Evolutionary conservation across 202 grass and related monocot species (phyloP), one percentile per base, ranked within the genome.

Genomic region (Hordeum pubiflorum): DNA sequence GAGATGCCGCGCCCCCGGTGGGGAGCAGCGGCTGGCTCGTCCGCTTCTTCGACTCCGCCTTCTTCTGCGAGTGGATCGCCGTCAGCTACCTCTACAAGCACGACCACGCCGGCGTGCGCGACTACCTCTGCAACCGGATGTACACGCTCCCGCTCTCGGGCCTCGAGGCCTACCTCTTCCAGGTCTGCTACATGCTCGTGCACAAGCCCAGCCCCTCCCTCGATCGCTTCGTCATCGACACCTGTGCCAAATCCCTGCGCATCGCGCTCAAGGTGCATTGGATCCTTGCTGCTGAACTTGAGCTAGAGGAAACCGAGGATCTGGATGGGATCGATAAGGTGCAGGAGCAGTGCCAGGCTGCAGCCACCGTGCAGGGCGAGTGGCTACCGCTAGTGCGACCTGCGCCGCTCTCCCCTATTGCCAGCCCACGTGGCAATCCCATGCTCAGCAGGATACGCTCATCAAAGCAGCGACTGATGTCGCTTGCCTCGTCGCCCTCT

Each of bases 1-100:
- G 87, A 10, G 85, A 88, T 11, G 89, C 77, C 31, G 87, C 77
- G 10, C 88, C 84, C 22, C 91, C 90, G 21, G 91, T 79, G 44
- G 96, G 92, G 23, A 93, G 92, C 80, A 92, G 84, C 76, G 92
- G 92, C 55, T 99, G 96, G 92, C 80, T 99, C 60, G 93, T 99
- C 61, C 92, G 92, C 69, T 99, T 99, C 89, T 99, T 99, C 18
- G 96, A 96, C 78, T 99, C 96, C 37, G 87, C 96, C 39, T 99
- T 99, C 90, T 99, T 99, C 87, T 96, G 96, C 69, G 96, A 99
- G 87, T 99, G 92, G 96, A 99, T 99, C 78, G 96, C 96, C 62
- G 92, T 99, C 64, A 99, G 92, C 90, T 99, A 99, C 83, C 96
- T 99, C 73, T 99, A 96, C 92, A 99, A 99, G 89, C 96, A 99